These are phyloP conservation scores for Capsicum chinense DNA, from an alignment of 257 asterid species.

Conservation along the genomic window DNA sequence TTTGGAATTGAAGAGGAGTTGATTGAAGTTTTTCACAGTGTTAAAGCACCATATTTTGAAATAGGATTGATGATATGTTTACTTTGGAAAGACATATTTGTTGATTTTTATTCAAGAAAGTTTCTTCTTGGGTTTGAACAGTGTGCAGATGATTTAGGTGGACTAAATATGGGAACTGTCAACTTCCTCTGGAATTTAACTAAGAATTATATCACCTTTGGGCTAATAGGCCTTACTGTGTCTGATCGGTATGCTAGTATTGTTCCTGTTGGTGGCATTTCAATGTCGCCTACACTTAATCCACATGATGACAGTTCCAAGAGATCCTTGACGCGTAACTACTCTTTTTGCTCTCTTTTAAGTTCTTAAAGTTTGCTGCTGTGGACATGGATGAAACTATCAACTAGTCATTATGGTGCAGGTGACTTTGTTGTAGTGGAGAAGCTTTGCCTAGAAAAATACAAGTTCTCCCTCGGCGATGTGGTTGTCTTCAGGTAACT, in stretches of 20 bases:
- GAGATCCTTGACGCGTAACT: conserved; percentile 52
- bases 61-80: background rate
- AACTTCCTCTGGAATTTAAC: conserved; percentile 51
- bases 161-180: conserved; percentile 47
- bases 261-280: conserved; percentile 73
- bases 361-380: background rate
- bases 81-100: background rate
- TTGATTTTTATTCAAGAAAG: background rate
- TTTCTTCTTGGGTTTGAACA: conserved; percentile 20
- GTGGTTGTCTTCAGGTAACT: conserved; percentile 74
- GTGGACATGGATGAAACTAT: background rate
- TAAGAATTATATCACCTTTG: conserved; percentile 56
- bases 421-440: conserved; percentile 78
- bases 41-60: background rate
- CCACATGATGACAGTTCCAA: conserved; percentile 43
- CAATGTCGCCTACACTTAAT: conserved; percentile 87
- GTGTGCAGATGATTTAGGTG: conserved; percentile 28
- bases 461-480: conserved; percentile 76
- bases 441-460: conserved; percentile 71
- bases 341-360: background rate
- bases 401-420: conserved; percentile 33
- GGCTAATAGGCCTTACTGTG: conserved; percentile 63
- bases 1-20: background rate
- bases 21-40: background rate
- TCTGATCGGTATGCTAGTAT: conserved; percentile 74